Percentiles rank a stretch among this genome's conserved stretches.
phyloP scores from a whole-genome alignment of 1,284 basidiomycete genomes.

The Trichosporon inkin region DNA sequence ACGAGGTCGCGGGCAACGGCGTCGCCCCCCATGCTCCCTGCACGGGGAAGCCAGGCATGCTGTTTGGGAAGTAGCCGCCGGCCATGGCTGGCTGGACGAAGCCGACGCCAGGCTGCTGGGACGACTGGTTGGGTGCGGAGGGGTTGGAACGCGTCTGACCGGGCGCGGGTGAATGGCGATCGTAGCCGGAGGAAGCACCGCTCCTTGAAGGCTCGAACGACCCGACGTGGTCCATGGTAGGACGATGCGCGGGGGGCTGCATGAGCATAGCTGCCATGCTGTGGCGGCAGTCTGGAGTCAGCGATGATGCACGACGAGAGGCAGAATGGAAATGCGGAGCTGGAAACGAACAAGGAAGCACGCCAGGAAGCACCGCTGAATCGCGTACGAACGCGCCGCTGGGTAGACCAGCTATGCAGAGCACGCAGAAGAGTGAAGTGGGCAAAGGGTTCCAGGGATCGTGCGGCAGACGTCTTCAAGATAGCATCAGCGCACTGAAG shows the following conservation, averaged over 20 bases:
- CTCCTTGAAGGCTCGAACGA: constrained; percentile 33
- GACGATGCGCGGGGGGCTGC: constrained; percentile 37
- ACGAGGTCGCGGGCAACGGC: constrained; percentile 28
- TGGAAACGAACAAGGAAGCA: constrained; percentile 11
- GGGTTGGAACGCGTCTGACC: neutral
- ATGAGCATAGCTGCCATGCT: constrained; percentile 45
- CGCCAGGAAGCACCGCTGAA: no score
- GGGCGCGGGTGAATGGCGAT: constrained; percentile 1
- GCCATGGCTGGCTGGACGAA: constrained; percentile 6
- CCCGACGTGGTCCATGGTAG: constrained; percentile 43
- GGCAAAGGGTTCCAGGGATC: neutral
- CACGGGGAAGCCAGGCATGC: constrained; percentile 1
- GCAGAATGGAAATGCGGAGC: neutral
- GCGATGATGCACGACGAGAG: neutral
- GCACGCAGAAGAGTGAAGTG: constrained; percentile 3
- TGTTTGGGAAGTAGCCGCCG: neutral
- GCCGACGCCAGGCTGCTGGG: constrained; percentile 2
- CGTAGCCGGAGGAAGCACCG: neutral
- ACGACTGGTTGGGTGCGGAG: neutral
- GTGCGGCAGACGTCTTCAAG: neutral
- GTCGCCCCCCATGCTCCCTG: constrained; percentile 5
- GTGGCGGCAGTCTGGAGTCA: constrained; percentile 13
- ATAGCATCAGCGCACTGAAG: no score
- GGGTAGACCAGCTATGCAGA: neutral
- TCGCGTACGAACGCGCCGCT: neutral